Conservation (phyloP, 2,329 filamentous ascomycete species). For the Sporothrix pallida region DNA sequence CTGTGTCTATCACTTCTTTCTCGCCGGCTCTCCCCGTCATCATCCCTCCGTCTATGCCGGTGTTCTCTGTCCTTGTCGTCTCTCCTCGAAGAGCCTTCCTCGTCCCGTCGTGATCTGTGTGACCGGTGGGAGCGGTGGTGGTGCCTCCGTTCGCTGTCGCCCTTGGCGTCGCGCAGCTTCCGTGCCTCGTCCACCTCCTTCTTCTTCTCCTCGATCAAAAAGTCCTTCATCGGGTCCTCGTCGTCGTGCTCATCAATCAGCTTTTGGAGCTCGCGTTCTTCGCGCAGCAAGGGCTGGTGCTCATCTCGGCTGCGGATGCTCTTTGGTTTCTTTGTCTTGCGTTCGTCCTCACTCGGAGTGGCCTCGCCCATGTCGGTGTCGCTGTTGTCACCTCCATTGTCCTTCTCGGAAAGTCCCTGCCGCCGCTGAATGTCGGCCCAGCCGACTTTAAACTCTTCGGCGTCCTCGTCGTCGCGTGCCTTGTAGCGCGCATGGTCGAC, state of each 20-base stretch:
- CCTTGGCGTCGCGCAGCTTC: constrained; percentile 57
- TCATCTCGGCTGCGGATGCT: neutral
- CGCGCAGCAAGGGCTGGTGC: constrained; percentile 69
- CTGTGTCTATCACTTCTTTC: constrained; percentile 29
- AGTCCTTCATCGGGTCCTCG: constrained; percentile 96
- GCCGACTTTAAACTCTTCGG: constrained; percentile 63
- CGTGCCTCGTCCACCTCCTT: constrained; percentile 80
- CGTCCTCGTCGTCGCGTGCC: constrained; percentile 76
- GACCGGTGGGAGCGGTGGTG: constrained; percentile 54
- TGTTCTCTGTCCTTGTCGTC: constrained; percentile 41
- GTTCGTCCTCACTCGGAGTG: constrained; percentile 49
- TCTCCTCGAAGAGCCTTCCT: constrained; percentile 21
- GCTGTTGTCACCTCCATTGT: constrained; percentile 43
- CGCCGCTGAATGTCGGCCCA: constrained; percentile 64
- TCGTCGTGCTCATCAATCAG: constrained; percentile 84
- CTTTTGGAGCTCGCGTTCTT: constrained; percentile 79
- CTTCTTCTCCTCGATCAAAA: constrained; percentile 87
- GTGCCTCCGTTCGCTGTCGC: constrained; percentile 48
- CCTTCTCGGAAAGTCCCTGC: constrained; percentile 46
- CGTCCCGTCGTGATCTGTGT: constrained; percentile 46
- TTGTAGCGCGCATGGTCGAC: constrained; percentile 97
- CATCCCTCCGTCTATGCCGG: constrained; percentile 40
- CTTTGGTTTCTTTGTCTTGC: constrained; percentile 36
- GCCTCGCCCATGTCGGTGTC: constrained; percentile 54
- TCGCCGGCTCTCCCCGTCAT: neutral